These are phyloP conservation scores for Calonectria fujianensis DNA, from an alignment of 2,329 filamentous ascomycete species.

Conservation along the genomic window DNA sequence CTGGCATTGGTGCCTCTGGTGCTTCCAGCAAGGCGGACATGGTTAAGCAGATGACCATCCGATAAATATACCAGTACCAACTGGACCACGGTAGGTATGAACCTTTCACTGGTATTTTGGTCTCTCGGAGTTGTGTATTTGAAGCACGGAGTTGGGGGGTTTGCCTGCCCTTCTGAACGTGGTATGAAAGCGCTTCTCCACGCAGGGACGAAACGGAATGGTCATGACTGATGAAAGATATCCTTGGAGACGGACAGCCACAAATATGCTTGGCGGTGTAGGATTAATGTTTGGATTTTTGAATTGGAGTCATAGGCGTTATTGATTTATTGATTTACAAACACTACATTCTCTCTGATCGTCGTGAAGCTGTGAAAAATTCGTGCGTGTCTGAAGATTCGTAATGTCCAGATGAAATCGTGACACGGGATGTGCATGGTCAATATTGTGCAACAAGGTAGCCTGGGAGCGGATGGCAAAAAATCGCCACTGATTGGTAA, in stretches of 20 bases:
- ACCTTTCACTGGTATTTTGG: slow-evolving; percentile 65
- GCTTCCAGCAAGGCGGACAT: slow-evolving; percentile 87
- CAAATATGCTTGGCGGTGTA: slow-evolving; percentile 33
- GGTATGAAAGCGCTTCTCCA: slow-evolving; percentile 71
- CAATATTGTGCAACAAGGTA: background rate
- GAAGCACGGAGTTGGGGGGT: slow-evolving; percentile 74
- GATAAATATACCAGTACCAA: slow-evolving; percentile 69
- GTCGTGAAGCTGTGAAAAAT: background rate
- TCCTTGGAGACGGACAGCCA: slow-evolving; percentile 30
- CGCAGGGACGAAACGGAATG: slow-evolving; percentile 58
- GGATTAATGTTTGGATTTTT: slow-evolving; percentile 43
- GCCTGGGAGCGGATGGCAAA: background rate
- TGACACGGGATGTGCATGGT: background rate
- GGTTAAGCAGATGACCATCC: slow-evolving; percentile 96
- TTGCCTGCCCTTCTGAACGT: slow-evolving; percentile 65
- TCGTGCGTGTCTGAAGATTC: background rate
- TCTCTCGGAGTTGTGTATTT: slow-evolving; percentile 64
- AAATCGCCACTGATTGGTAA: background rate
- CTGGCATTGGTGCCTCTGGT: slow-evolving; percentile 78
- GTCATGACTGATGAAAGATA: slow-evolving; percentile 54
- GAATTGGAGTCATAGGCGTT: slow-evolving; percentile 44
- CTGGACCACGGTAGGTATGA: slow-evolving; percentile 68
- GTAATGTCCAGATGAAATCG: background rate
- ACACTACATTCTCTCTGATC: background rate
- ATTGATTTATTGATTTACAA: slow-evolving; percentile 42